phyloP scores from a whole-genome alignment of 2,329 filamentous ascomycete genomes.

The Pseudocercospora cruenta region DNA sequence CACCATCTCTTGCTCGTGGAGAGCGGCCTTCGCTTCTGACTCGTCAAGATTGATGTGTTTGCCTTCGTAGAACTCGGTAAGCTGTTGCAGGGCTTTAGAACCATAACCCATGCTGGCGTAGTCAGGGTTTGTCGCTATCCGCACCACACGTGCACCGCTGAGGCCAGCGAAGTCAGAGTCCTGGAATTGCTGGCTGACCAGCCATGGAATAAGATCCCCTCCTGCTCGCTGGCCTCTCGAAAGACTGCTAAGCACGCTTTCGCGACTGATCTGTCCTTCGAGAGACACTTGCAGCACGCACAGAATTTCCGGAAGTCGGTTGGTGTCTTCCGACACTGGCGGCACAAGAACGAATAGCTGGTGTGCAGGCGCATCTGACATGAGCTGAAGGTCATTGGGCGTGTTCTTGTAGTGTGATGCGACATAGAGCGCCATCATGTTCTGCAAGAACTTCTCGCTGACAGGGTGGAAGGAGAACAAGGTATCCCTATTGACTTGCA shows the following conservation, averaged over 20 bases:
- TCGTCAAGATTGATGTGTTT: constrained; percentile 87
- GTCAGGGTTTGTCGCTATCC: constrained; percentile 95
- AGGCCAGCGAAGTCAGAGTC: constrained; percentile 94
- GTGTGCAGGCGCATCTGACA: constrained; percentile 96
- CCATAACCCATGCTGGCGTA: constrained; percentile 94
- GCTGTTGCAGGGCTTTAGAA: constrained; percentile 80
- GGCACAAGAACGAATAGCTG: constrained; percentile 93
- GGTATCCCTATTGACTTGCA: constrained; percentile 94
- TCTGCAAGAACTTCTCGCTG: constrained; percentile 94
- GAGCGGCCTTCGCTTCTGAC: constrained; percentile 53
- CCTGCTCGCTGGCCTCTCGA: constrained; percentile 86
- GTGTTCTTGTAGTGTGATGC: constrained; percentile 98
- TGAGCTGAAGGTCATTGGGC: constrained; percentile 95
- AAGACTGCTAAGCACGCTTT: constrained; percentile 87
- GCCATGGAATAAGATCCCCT: constrained; percentile 95
- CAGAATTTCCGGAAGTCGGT: constrained; percentile 84
- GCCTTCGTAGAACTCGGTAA: constrained; percentile 91
- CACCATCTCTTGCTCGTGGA: constrained; percentile 62
- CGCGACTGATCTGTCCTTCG: constrained; percentile 90
- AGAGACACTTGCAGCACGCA: constrained; percentile 93
- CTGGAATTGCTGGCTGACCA: constrained; percentile 97
- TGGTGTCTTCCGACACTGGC: constrained; percentile 75
- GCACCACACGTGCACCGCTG: constrained; percentile 87
- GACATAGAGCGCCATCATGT: constrained; percentile 97
- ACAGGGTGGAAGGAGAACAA: constrained; percentile 98